Conservation (phyloP, 2,329 filamentous ascomycete genomes). For the Lachnellula arida region DNA sequence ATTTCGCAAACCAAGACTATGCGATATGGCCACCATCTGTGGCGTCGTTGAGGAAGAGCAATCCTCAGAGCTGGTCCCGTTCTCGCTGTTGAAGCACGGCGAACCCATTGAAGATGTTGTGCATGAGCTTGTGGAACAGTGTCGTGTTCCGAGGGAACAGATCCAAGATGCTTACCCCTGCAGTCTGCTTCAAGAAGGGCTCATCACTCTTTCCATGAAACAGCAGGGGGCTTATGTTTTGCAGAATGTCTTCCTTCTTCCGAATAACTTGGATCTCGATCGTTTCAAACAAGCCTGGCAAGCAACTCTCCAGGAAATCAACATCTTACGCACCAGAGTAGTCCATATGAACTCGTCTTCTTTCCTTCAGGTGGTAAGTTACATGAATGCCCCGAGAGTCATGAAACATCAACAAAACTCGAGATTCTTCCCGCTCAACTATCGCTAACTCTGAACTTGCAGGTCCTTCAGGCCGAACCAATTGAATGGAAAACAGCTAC, state of each 20-base stretch:
- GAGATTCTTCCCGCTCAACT: no score
- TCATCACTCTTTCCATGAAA: slow-evolving; percentile 18
- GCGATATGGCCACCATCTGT: slow-evolving; percentile 35
- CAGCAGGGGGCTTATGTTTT: slow-evolving; percentile 3
- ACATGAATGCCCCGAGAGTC: no score
- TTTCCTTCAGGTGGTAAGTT: slow-evolving; percentile 8
- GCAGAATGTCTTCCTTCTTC: slow-evolving; percentile 2
- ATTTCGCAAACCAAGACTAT: slow-evolving; percentile 37
- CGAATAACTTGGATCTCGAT: not conserved
- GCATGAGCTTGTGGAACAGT: not conserved
- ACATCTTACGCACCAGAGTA: slow-evolving; percentile 34
- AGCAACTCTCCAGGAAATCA: slow-evolving; percentile 14
- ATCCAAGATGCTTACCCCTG: slow-evolving; percentile 36
- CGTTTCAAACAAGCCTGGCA: slow-evolving; percentile 15
- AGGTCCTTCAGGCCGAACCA: slow-evolving; percentile 4
- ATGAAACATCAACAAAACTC: no score
- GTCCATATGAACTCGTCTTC: slow-evolving; percentile 8
- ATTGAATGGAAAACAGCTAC: slow-evolving; percentile 6
- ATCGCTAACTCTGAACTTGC: no score
- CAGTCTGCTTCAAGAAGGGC: slow-evolving; percentile 33
- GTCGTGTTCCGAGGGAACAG: not conserved
- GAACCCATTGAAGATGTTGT: not conserved
- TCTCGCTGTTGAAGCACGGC: slow-evolving; percentile 11
- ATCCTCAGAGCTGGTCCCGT: slow-evolving; percentile 13
- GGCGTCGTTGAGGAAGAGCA: slow-evolving; percentile 13